Evolutionary conservation across 208 protist species (phyloP).

Genomic region (Wallacemonas sp.): DNA sequence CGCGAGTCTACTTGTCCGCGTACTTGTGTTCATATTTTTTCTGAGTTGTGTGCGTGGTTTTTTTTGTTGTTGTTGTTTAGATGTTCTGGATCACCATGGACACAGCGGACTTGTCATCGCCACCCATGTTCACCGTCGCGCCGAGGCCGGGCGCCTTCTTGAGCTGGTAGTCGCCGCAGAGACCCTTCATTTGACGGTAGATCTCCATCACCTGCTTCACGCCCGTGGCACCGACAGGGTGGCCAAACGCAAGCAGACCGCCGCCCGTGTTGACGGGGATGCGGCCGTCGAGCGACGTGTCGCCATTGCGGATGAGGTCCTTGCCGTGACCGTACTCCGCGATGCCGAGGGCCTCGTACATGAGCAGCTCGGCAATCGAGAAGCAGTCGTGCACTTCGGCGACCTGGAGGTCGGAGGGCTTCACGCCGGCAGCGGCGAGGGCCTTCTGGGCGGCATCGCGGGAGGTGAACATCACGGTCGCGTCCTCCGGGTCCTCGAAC

Average conservation of each 20-base stretch:
- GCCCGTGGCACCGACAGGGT: conserved; percentile 90
- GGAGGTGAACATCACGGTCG: conserved; percentile 78
- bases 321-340: conserved; percentile 81
- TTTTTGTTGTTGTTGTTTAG: no score
- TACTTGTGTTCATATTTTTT: no score
- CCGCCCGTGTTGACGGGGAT: conserved; percentile 93
- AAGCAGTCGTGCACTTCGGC: conserved; percentile 95
- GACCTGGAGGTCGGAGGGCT: conserved; percentile 64
- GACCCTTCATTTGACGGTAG: conserved; percentile 93
- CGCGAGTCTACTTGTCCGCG: no score
- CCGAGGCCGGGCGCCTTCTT: conserved; percentile 77
- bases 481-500: conserved; percentile 70
- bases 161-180: conserved; percentile 89
- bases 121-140: conserved; percentile 92
- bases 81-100: conserved; percentile 85
- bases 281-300: conserved; percentile 67
- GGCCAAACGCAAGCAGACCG: conserved; percentile 90
- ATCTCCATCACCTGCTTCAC: conserved; percentile 94
- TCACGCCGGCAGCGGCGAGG: conserved; percentile 62
- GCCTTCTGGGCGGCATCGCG: conserved; percentile 71
- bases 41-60: no score
- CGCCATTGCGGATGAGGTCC: conserved; percentile 80
- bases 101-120: conserved; percentile 93
- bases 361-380: conserved; percentile 90
- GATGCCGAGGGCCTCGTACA: conserved; percentile 94